phyloP scores from a whole-genome alignment of 2,329 filamentous ascomycete genomes.

The Cladophialophora immunda region DNA sequence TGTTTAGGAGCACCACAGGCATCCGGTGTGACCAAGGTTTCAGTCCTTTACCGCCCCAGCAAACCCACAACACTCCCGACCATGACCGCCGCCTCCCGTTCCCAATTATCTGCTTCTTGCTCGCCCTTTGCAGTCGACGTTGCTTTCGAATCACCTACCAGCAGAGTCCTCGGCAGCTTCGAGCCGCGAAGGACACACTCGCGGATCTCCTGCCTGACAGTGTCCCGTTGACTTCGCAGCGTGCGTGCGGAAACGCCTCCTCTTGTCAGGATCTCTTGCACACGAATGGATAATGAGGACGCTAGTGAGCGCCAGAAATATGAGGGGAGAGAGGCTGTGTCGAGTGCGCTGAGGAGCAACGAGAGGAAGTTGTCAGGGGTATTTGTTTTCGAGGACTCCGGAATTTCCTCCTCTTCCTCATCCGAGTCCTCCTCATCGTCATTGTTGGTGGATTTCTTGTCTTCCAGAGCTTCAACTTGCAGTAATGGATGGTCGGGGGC shows the following conservation, averaged over 20 bases:
- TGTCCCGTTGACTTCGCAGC: slow-evolving; percentile 76
- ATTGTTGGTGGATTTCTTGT: slow-evolving; percentile 26
- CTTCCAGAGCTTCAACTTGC: slow-evolving; percentile 31
- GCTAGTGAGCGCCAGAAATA: slow-evolving; percentile 96
- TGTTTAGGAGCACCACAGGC: neutral
- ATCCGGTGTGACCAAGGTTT: neutral
- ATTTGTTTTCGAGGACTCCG: slow-evolving; percentile 30
- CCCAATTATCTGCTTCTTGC: slow-evolving; percentile 71
- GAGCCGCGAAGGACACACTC: slow-evolving; percentile 85
- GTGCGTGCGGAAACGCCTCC: slow-evolving; percentile 87
- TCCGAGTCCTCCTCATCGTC: slow-evolving; percentile 18
- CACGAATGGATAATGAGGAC: slow-evolving; percentile 75
- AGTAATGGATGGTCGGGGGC: slow-evolving; percentile 75
- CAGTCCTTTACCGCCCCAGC: slow-evolving; percentile 45
- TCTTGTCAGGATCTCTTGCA: slow-evolving; percentile 83
- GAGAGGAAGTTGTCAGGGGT: slow-evolving; percentile 64
- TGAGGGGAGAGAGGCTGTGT: slow-evolving; percentile 84
- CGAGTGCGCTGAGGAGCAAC: slow-evolving; percentile 77
- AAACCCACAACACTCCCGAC: slow-evolving; percentile 79
- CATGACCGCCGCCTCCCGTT: slow-evolving; percentile 94
- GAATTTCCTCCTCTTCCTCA: slow-evolving; percentile 24
- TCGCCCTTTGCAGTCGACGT: slow-evolving; percentile 48
- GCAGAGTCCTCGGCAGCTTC: slow-evolving; percentile 67
- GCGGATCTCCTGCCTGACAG: slow-evolving; percentile 77
- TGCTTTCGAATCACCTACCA: slow-evolving; percentile 53